These are phyloP conservation scores for Marasmius sp. DNA, from an alignment of 1,284 basidiomycete species.

Conservation along the genomic window DNA sequence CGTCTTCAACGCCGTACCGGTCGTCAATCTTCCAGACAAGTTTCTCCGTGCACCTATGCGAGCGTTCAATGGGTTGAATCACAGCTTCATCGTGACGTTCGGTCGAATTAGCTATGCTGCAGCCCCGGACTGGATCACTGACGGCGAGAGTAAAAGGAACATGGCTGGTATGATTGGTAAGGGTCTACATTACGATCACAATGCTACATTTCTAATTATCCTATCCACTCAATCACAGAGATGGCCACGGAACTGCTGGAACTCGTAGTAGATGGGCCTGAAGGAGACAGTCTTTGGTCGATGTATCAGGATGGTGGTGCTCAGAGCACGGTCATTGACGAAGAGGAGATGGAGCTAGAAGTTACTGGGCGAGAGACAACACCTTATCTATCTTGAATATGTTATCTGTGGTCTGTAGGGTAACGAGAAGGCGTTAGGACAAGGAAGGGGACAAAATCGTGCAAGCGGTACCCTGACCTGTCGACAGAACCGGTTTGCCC, in stretches of 20 bases:
- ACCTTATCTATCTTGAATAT: neutral
- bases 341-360: conserved; percentile 50
- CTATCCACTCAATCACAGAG: too few species aligned
- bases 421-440: neutral
- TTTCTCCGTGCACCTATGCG: conserved; percentile 51
- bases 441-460: neutral
- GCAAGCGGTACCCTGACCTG: conserved; percentile 25
- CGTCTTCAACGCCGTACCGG: conserved; percentile 42
- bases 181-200: neutral
- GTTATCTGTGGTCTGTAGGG: neutral
- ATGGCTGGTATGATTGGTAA: conserved; percentile 48
- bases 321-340: conserved; percentile 41
- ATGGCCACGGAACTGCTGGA: conserved; percentile 70
- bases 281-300: conserved; percentile 69
- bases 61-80: conserved; percentile 66
- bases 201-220: neutral
- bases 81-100: conserved; percentile 75
- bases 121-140: conserved; percentile 59
- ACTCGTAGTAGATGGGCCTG: conserved; percentile 73
- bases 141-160: conserved; percentile 42
- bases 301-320: conserved; percentile 52
- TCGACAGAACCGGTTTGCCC: conserved; percentile 44
- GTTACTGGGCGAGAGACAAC: neutral
- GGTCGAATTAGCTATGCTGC: conserved; percentile 74
- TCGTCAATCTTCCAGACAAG: conserved; percentile 52